phyloP scores from a whole-genome alignment of 352 stramenopile species.

The Globisporangium emineosum region DNA sequence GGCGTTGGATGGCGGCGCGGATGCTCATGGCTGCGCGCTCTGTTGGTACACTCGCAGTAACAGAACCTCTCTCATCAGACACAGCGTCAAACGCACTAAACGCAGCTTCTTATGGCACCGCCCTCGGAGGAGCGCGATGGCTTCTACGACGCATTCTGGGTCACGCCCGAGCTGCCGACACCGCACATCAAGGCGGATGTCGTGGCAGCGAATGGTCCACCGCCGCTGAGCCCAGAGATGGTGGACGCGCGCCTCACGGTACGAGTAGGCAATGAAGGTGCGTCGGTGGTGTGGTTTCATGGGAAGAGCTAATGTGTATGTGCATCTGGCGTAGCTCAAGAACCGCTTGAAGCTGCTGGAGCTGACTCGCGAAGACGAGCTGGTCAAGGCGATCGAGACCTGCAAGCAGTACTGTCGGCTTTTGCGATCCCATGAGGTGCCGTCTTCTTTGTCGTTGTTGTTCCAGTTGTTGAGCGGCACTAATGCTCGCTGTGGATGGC shows the following conservation, averaged over 20 bases:
- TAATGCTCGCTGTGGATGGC: neutral
- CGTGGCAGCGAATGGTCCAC: neutral
- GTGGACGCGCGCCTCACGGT: conserved; percentile 11
- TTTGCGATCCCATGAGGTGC: conserved; percentile 7
- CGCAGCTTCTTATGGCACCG: conserved; percentile 6
- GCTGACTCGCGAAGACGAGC: conserved; percentile 11
- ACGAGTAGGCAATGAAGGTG: neutral
- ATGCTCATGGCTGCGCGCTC: neutral
- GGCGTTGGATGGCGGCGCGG: neutral
- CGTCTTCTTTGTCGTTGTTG: neutral
- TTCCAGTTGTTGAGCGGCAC: neutral
- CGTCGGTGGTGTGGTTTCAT: neutral
- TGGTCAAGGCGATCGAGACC: conserved; percentile 14
- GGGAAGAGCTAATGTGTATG: neutral
- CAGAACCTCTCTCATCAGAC: neutral
- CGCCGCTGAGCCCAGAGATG: conserved; percentile 1
- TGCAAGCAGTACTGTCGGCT: conserved; percentile 13
- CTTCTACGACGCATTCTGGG: conserved; percentile 42
- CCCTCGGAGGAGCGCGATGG: conserved; percentile 9
- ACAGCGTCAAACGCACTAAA: neutral
- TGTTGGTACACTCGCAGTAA: neutral
- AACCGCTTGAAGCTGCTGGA: conserved; percentile 19
- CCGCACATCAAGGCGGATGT: conserved; percentile 21
- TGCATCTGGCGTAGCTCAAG: conserved; percentile 12
- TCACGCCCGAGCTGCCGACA: conserved; percentile 25